phyloP scores from a whole-genome alignment of 225 moss, liverwort and hornwort species.

The Physcomitrium patens region DNA sequence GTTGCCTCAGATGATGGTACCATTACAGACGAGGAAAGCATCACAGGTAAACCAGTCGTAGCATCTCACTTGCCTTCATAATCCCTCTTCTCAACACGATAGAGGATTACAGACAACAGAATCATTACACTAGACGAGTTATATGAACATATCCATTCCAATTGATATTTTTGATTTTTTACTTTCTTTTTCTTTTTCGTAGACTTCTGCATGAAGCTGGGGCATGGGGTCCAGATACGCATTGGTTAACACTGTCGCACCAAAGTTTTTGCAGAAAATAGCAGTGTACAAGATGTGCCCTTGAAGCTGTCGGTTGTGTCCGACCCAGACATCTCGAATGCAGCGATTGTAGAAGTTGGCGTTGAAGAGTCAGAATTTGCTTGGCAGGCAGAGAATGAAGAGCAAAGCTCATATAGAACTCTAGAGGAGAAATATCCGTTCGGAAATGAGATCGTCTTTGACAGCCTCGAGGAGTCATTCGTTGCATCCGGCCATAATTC shows the following conservation, averaged over 20 bases:
- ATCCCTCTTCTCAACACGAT: background rate
- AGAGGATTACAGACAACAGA: background rate
- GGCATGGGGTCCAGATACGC: no score
- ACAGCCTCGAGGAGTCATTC: conserved; percentile 15
- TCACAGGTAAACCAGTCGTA: conserved; percentile 32
- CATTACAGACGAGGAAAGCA: conserved; percentile 1
- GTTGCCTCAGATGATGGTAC: conserved; percentile 14
- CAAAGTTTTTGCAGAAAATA: conserved; percentile 30
- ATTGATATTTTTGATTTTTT: background rate
- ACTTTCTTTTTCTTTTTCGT: no score
- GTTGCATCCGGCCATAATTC: background rate
- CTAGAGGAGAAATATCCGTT: conserved; percentile 1
- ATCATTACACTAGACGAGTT: background rate
- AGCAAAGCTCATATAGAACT: background rate
- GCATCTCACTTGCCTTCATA: background rate
- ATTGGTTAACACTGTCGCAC: background rate
- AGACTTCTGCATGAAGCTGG: no score
- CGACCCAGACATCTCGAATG: background rate
- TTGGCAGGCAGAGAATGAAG: conserved; percentile 17
- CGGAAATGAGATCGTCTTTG: conserved; percentile 16
- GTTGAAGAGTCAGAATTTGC: conserved; percentile 11
- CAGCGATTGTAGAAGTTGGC: conserved; percentile 11
- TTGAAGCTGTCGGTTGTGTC: conserved; percentile 9
- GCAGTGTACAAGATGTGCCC: conserved; percentile 20
- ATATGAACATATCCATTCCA: background rate